Base-by-base conservation (phyloP, 345 rosid genomes). In the Physaria fendleri region DNA sequence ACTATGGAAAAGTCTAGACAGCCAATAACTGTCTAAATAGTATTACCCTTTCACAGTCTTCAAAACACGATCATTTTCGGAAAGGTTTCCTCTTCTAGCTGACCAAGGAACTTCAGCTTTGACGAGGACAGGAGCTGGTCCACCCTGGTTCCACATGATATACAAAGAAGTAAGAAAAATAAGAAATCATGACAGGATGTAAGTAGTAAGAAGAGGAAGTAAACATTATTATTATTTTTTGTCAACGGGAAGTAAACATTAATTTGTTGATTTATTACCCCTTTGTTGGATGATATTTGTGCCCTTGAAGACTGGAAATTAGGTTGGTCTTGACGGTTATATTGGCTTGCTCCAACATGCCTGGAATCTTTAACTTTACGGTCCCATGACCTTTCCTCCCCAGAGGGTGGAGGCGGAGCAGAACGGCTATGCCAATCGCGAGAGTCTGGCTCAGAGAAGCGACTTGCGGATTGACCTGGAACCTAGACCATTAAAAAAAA, bases 21-120 rank as follows among this genome's bases (percentile, higher is more conserved):
- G n/a, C n/a, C n/a, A n/a, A n/a, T n/a, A n/a, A n/a, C n/a, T n/a
- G n/a, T n/a, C n/a, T n/a, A n/a, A 24, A 32, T 0, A 24, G 54
- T 18, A 62, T 72, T 81, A 88, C 96, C 96, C 87, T 66, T 88
- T 82, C 20, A 82, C 82, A 18, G 84, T 84, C 77, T 78, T 87
- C 59, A 84, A 65, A 35, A 87, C 80, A 58, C 75, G 84, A 0
- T 76, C 79, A 24, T 76, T 71, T 16, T 87, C 90, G 3, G 81
- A 87, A 54, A 82, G 81, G 56, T 64, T 72, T 16, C 78, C 81
- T 64, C 84, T 78, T 51, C 70, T 70, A 59, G 64, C 82, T 38
- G 88, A 78, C 90, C 95, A 86, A 22, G 95, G 90, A 8, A 77
- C 83, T 55, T 84, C 86, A 20, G 95, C 95, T 53, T 80, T 87